These are phyloP conservation scores for Arthroderma uncinatum DNA, from an alignment of 2,329 filamentous ascomycete genomes.

Conservation along the genomic window DNA sequence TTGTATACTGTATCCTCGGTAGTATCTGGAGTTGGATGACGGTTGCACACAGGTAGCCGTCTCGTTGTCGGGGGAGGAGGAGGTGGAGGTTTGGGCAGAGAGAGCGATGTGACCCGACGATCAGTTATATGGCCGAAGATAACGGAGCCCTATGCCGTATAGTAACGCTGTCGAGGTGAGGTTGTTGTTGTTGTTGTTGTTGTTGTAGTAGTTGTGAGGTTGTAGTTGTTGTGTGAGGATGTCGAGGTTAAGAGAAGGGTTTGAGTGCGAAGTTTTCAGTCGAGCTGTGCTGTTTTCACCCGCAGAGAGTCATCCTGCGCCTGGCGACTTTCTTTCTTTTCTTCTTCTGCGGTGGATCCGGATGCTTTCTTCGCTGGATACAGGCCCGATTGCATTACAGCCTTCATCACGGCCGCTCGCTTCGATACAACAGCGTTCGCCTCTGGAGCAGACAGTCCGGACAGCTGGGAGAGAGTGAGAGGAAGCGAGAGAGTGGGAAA, in stretches of 20 bases:
- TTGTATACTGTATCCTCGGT: too few relatives aligned
- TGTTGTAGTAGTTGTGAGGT: background rate
- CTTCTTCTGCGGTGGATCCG: background rate
- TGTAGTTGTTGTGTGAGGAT: background rate
- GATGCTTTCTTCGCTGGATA: slow-evolving; percentile 1
- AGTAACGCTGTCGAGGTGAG: background rate
- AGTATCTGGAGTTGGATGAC: background rate
- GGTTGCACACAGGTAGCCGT: background rate
- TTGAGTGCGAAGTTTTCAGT: background rate
- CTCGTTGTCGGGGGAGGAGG: background rate
- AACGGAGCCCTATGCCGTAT: background rate
- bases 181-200: background rate
- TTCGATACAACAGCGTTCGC: background rate
- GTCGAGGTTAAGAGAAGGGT: background rate
- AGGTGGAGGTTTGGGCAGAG: background rate
- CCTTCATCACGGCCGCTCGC: background rate
- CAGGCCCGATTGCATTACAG: background rate
- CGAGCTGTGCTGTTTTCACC: too few relatives aligned
- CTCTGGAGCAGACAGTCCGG: background rate
- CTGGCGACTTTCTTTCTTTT: background rate
- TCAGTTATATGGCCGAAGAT: slow-evolving; percentile 1
- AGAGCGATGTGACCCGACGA: slow-evolving; percentile 3
- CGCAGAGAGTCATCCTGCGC: slow-evolving; percentile 1
- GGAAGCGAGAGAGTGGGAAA: slow-evolving; percentile 10
- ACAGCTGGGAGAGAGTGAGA: slow-evolving; percentile 7